Evolutionary conservation across 2,329 filamentous ascomycete species (phyloP).

Genomic region (Ophiostoma tasmaniense): DNA sequence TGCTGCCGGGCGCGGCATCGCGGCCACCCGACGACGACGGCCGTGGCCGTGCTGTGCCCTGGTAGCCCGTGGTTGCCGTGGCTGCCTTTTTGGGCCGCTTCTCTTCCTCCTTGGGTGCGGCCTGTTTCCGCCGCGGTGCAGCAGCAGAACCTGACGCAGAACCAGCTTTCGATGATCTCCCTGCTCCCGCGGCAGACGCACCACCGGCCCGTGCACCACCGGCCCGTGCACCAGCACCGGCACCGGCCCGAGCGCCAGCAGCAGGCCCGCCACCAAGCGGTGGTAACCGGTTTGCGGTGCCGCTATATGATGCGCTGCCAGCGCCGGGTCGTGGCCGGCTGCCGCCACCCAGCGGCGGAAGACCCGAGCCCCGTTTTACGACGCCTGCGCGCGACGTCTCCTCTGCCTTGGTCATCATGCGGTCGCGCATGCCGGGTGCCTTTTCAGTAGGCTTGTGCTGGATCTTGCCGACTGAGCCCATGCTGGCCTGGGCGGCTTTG

Average conservation of each 20-base stretch:
- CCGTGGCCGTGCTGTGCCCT: constrained; percentile 54
- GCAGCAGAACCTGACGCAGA: background rate
- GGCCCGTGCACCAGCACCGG: background rate
- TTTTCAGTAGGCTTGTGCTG: constrained; percentile 67
- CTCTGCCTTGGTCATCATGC: constrained; percentile 14
- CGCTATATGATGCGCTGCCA: background rate
- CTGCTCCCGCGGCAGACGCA: background rate
- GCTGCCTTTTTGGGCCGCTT: constrained; percentile 57
- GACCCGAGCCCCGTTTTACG: constrained; percentile 5
- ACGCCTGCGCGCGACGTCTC: constrained; percentile 9
- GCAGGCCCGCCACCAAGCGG: background rate
- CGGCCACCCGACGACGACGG: constrained; percentile 28
- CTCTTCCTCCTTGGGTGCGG: constrained; percentile 32
- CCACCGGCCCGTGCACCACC: background rate
- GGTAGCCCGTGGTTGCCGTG: constrained; percentile 54
- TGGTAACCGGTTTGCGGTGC: background rate
- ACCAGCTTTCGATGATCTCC: background rate
- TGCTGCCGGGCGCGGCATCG: constrained; percentile 27
- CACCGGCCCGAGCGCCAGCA: background rate
- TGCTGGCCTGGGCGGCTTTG: constrained; percentile 53
- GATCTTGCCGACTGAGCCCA: constrained; percentile 59
- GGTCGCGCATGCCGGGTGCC: constrained; percentile 46
- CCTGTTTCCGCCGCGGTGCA: background rate
- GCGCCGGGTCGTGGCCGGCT: background rate
- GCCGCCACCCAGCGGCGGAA: constrained; percentile 11